Evolutionary conservation across 192 early-diverging fungal genomes (phyloP), one percentile per base, ranked within the genome.

Genomic region (Entrophospora sp.): DNA sequence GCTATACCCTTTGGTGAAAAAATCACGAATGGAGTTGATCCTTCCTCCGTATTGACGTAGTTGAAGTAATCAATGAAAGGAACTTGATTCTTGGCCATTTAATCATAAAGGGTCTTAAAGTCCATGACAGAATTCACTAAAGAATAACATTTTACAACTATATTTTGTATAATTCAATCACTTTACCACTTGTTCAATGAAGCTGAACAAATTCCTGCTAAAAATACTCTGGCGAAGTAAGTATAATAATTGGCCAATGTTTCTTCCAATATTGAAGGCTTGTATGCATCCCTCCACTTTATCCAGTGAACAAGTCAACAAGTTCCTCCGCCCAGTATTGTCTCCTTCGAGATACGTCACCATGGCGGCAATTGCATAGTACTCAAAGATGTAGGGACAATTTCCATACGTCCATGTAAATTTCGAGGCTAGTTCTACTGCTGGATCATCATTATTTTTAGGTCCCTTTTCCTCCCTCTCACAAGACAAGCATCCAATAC

Each of bases 401-500:
- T 62, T 7, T 9, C 61, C 57, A 42, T 60, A 63, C 24, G 44
- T 63, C 43, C 44, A 63, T 35, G 24, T 48, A 42, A 60, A 60
- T 60, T 60, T 60, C 28, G 10, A 12, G 18, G 20, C 20, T 16
- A 60, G 16, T 28, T 63, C 44, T 4, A 22, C 8, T 0, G 40
- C 61, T 18, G 31, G 61, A 63, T 63, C 35, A 34, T 30, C 43
- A 5, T 46, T 28, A 34, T 14, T 46, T 12, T 20, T 4, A 32
- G 27, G 61, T 34, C 43, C 56, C 43, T 24, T 46, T 62, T 62
- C 61, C n/a, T 63, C 61, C 61, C 61, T 48, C 61, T 63, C 4
- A 10, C 2, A 20, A 63, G 61, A 63, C 61, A 63, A 48, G 61
- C 61, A 63, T 63, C 30, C 25, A 6, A n/a, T 31, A 63, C 27